Evolutionary conservation across 208 protist genomes (phyloP), one percentile per base, ranked within the genome.

Genomic region (Wallacemonas sp.): DNA sequence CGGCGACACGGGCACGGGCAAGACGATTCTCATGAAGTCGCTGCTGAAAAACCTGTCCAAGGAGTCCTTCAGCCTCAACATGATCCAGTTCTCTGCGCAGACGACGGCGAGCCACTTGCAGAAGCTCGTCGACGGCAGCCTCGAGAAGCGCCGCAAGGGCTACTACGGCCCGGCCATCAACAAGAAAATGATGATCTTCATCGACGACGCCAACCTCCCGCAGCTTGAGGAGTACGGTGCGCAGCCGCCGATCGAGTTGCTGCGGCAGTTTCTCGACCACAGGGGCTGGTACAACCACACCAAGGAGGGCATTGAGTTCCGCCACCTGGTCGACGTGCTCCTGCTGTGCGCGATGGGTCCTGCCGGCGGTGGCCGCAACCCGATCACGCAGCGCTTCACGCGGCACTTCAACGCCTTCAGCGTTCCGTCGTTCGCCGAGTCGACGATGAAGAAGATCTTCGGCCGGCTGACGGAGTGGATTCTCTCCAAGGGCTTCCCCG

Each of bases 131-230:
- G 96, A 98, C 71, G 62, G 70, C 52, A 98, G 94, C 74, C 80
- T 97, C n/a, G 93, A 98, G 66, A 96, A 97, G 78, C 85, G 97
- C 38, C 88, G 95, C 58, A 98, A 98, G 70, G 94, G 93, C 27
- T 76, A 96, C 66, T 98, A 98, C 70, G 98, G 98, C 6, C 97
- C 98, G 17, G 90, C 93, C 4, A 87, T 96, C 56, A 97, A 96
- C 68, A 98, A 98, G 68, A 87, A 90, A 61, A 91, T 97, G 80
- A 70, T 98, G 57, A 80, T 98, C 56, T 98, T 99, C 78, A 88
- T 99, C 38, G 98, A 99, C 72, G 97, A 99, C 70, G 72, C 97
- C 23, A 98, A 99, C 80, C 79, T 98, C 72, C 98, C 98, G 3
- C 81, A 91, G 69, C 69, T 94, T n/a, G 97, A 99, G 76, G 82